Evolutionary conservation across 306 rosid species (phyloP), one percentile per base, ranked within the genome.

Genomic region (Calophaca sinica): DNA sequence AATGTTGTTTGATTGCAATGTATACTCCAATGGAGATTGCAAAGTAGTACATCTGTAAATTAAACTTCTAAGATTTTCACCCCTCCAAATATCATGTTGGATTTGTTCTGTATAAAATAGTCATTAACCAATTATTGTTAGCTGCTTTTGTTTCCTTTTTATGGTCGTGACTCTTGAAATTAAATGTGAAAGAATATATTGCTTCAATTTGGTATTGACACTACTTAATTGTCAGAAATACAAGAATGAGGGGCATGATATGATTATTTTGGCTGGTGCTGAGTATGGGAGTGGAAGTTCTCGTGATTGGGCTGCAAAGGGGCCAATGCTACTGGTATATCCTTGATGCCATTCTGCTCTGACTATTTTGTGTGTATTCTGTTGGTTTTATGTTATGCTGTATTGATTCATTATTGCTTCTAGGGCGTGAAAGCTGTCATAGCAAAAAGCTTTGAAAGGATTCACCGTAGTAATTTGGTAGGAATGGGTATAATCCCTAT

Each of bases 301-400:
- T 20, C 96, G 97, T 33, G 98, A 94, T 81, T 94, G 97, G 97
- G 98, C 97, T 81, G 97, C 97, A 50, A 94, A 94, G 86, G 97
- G 97, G 33, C 97, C 97, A 72, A 91, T 79, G 97, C 93, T 94
- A 60, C 83, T 91, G 93, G 98, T 91, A 88, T 44, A 46, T 42
- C 41, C 57, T 63, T 3, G 29, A 65, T n/a, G 15, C 29, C 71
- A 66, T 67, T 57, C 46, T 66, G 14, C 46, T 75, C 61, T 62
- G 14, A 53, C n/a, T 31, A 26, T 14, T 72, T 64, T 68, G 1
- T 41, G 2, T 32, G 7, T 76, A 10, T 15, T 62, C 7, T 39
- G 8, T 36, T 44, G 10, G 68, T 62, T 42, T 44, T 41, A 49
- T 70, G 41, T 61, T 20, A n/a, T 67, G 39, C 66, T 58, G 66